phyloP scores from a whole-genome alignment of 2,329 filamentous ascomycete species.

The Parastagonospora nodorum region DNA sequence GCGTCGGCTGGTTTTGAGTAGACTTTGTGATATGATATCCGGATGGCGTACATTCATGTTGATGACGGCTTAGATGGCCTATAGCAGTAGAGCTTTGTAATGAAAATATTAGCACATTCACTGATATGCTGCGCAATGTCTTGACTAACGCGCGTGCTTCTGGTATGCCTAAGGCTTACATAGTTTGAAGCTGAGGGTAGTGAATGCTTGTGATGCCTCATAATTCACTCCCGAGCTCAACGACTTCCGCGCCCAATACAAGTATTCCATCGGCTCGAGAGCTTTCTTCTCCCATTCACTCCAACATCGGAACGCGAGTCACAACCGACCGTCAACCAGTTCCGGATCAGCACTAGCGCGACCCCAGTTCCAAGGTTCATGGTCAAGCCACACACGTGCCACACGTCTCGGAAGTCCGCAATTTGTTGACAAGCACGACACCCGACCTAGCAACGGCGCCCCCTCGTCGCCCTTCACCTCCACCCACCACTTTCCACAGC shows the following conservation, averaged over 20 bases:
- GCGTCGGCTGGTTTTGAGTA: slow-evolving; percentile 17
- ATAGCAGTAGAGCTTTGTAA: slow-evolving; percentile 4
- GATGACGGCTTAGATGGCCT: neutral
- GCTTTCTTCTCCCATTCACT: too few species aligned
- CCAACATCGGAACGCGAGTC: too few species aligned
- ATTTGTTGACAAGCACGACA: slow-evolving; percentile 19
- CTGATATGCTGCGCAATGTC: too few species aligned
- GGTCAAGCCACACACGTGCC: too few species aligned
- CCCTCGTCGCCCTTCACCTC: neutral
- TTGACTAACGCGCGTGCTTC: too few species aligned
- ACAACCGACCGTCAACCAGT: neutral
- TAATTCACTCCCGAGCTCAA: too few species aligned
- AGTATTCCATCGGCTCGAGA: neutral
- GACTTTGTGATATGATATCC: slow-evolving; percentile 19
- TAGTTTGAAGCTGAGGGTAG: too few species aligned
- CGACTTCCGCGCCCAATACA: neutral
- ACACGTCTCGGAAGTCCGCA: slow-evolving; percentile 15
- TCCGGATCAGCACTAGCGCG: neutral
- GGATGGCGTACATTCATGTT: neutral
- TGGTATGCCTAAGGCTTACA: too few species aligned
- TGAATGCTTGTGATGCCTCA: too few species aligned
- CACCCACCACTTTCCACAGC: slow-evolving; percentile 1
- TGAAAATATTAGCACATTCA: neutral
- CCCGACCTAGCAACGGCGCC: slow-evolving; percentile 12
- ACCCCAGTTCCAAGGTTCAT: neutral